phyloP scores from a whole-genome alignment of 208 protist species.

The Wallacemonas sp. region DNA sequence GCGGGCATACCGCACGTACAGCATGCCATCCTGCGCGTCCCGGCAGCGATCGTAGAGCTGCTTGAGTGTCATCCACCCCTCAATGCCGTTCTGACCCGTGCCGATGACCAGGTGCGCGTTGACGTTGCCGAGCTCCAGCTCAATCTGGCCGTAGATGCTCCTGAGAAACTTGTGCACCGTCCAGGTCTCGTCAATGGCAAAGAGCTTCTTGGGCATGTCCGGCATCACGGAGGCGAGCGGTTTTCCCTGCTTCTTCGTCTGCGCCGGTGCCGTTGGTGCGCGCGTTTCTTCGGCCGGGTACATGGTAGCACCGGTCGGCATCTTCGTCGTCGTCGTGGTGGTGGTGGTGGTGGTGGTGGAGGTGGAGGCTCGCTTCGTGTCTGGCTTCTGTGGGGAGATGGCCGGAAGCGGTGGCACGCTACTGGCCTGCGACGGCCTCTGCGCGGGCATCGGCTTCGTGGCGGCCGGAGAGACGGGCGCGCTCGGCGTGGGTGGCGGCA shows the following conservation, averaged over 20 bases:
- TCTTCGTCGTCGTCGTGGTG: background rate
- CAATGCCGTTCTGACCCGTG: background rate
- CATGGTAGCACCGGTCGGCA: background rate
- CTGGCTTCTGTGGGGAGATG: too few relatives aligned
- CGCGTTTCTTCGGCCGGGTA: background rate
- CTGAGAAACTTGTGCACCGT: slow-evolving; percentile 13
- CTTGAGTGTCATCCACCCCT: background rate
- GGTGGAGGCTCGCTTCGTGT: too few relatives aligned
- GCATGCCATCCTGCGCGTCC: slow-evolving; percentile 1
- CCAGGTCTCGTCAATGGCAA: background rate
- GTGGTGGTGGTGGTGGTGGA: too few relatives aligned
- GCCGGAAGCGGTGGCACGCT: background rate
- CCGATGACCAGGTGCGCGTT: slow-evolving; percentile 12
- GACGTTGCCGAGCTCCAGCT: slow-evolving; percentile 1
- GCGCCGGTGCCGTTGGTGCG: too few relatives aligned
- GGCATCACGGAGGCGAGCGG: too few relatives aligned
- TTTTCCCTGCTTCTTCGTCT: too few relatives aligned
- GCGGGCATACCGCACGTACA: slow-evolving; percentile 3
- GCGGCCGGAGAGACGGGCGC: background rate
- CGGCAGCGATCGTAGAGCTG: background rate
- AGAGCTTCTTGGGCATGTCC: background rate
- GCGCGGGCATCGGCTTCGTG: background rate
- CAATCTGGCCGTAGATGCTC: slow-evolving; percentile 9
- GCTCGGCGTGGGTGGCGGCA: background rate
- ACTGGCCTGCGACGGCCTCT: too few relatives aligned